Evolutionary conservation across 1,139 yeast genomes (phyloP).

Genomic region (Debaryomyces psychrophilus): DNA sequence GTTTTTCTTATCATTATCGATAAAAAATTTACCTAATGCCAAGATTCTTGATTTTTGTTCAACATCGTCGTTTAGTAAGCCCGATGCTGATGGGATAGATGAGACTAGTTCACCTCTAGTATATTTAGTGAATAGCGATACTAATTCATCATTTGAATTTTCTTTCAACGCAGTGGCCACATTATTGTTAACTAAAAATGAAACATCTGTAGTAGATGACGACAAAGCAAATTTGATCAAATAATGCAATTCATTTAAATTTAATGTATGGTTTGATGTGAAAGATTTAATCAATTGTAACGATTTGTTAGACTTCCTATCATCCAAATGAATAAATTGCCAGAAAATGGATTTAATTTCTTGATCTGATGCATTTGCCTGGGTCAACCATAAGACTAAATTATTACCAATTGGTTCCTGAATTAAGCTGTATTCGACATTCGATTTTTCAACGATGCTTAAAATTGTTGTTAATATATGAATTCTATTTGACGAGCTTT

Average conservation of each 20-base stretch:
- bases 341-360: constrained; percentile 40
- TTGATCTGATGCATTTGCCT: constrained; percentile 32
- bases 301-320: constrained; percentile 30
- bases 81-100: constrained; percentile 15
- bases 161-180: constrained; percentile 37
- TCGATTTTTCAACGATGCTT: constrained; percentile 33
- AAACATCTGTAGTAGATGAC: constrained; percentile 47
- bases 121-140: constrained; percentile 35
- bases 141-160: constrained; percentile 27
- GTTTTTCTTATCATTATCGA: constrained; percentile 28
- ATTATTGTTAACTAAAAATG: constrained; percentile 47
- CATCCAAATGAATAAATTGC: constrained; percentile 44
- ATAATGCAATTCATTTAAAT: constrained; percentile 33
- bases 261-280: constrained; percentile 30
- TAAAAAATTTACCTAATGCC: constrained; percentile 45
- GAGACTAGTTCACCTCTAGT: constrained; percentile 38
- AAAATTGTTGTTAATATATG: constrained; percentile 38
- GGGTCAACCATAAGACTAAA: constrained; percentile 41
- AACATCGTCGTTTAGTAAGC: constrained; percentile 22
- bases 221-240: constrained; percentile 43
- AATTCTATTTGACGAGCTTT: constrained; percentile 36
- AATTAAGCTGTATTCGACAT: constrained; percentile 38
- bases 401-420: constrained; percentile 41
- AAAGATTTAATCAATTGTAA: constrained; percentile 41
- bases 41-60: constrained; percentile 43